phyloP scores from a whole-genome alignment of 2,329 filamentous ascomycete genomes.

The Eutypella sp. region DNA sequence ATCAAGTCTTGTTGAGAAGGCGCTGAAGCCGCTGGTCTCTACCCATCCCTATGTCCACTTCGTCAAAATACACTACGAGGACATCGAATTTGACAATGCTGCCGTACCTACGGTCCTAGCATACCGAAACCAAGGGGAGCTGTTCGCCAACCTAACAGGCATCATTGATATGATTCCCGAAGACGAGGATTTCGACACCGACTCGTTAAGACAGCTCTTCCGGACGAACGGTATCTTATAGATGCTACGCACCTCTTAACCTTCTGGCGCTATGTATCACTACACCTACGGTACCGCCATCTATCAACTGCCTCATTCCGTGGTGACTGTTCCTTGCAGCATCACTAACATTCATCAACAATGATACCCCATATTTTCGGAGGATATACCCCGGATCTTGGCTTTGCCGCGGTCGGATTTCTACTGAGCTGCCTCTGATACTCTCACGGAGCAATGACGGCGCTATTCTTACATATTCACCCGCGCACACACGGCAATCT shows the following conservation, averaged over 20 bases:
- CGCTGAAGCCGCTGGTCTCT: constrained; percentile 68
- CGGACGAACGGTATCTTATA: constrained; percentile 48
- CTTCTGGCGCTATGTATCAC: constrained; percentile 2
- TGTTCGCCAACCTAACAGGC: constrained; percentile 85
- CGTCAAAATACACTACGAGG: constrained; percentile 83
- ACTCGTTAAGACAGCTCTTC: constrained; percentile 48
- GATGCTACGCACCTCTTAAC: constrained; percentile 7
- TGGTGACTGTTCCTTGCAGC: not conserved
- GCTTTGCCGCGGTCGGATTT: not conserved
- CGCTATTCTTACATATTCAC: not conserved
- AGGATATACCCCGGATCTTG: not conserved
- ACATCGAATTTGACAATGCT: constrained; percentile 90
- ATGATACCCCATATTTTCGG: constrained; percentile 5
- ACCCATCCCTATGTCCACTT: constrained; percentile 72
- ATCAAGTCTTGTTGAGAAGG: constrained; percentile 73
- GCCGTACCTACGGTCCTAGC: constrained; percentile 83
- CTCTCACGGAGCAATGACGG: too few relatives aligned
- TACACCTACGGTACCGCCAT: not conserved
- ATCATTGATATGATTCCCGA: constrained; percentile 81
- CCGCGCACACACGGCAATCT: too few relatives aligned
- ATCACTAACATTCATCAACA: not conserved
- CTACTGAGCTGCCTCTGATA: too few relatives aligned
- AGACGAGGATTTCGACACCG: constrained; percentile 53
- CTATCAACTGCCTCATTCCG: not conserved
- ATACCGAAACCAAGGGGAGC: constrained; percentile 80